Base-by-base conservation (phyloP, 192 early-diverging fungal genomes). In the Radiomyces spectabilis region DNA sequence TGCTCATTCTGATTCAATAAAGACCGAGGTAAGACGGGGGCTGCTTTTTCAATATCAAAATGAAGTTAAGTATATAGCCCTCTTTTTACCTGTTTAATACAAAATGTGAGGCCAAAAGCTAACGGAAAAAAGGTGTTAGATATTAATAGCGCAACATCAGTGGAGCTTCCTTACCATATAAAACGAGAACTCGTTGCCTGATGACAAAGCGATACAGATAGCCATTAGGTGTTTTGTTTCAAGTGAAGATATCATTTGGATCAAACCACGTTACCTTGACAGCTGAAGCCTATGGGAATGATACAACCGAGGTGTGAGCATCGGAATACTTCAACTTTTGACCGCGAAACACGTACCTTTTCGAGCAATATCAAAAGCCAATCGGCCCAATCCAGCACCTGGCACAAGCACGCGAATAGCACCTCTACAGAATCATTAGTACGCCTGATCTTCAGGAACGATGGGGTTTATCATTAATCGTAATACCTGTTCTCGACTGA, bases 131-230 rank as follows among this genome's bases (percentile, higher is more conserved):
- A 41, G 13, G 55, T 46, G 24, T 30, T 48, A 18, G n/a, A n/a
- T n/a, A n/a, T n/a, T n/a, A n/a, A n/a, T n/a, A n/a, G n/a, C n/a
- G n/a, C n/a, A n/a, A n/a, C 1, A 19, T 69, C 13, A 12, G 30
- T 46, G 19, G 4, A 6, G 15, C 9, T 44, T 52, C 38, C 34
- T 41, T 77, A 84, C 82, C 97, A 99, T 99, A 66, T 84, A 94
- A 59, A 87, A 95, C 29, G 92, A 93, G 71, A 97, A 97, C 73
- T 99, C 97, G 59, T 97, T 99, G 29, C 87, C 86, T 85, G 44
- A 60, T 13, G 32, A 62, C 22, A 63, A 49, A 61, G 46, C 48
- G 13, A 39, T 51, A n/a, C 19, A 41, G 19, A 49, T n/a, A 1
- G 26, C 16, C 25, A 43, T 47, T 19, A 56, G 34, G 42, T 19